Conservation (phyloP, 768 basidiomycete species). For the Boletus sp. region DNA sequence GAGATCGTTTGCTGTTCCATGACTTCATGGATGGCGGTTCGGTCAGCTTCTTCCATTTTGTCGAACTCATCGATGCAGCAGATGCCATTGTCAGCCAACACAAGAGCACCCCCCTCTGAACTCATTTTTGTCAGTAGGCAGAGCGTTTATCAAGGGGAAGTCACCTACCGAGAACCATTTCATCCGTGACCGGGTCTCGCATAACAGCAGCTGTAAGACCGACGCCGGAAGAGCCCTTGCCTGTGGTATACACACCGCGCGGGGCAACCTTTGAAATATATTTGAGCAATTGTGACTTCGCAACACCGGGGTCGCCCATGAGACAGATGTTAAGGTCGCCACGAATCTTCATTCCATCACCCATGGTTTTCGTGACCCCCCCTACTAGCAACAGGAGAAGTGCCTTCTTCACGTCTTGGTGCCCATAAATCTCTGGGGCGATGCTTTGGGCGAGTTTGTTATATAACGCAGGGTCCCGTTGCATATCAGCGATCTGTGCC, state of each 20-base stretch:
- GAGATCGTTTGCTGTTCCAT: constrained; percentile 99
- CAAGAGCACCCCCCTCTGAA: constrained; percentile 97
- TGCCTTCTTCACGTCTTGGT: constrained; percentile 96
- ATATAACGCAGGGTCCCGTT: constrained; percentile 77
- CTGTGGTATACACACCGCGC: constrained; percentile 96
- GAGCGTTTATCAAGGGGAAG: background rate
- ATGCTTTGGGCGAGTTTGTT: constrained; percentile 87
- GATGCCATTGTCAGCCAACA: constrained; percentile 98
- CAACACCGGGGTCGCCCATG: constrained; percentile 99
- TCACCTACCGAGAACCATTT: constrained; percentile 92
- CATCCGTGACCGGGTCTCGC: constrained; percentile 98
- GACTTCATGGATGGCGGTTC: constrained; percentile 99
- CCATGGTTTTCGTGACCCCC: constrained; percentile 91
- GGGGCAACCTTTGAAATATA: constrained; percentile 99
- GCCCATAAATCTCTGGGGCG: constrained; percentile 98
- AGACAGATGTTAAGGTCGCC: constrained; percentile 97
- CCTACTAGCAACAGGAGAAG: constrained; percentile 89
- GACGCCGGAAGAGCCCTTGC: constrained; percentile 97
- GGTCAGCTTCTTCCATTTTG: constrained; percentile 98
- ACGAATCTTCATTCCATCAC: constrained; percentile 98
- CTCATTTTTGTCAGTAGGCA: constrained; percentile 8
- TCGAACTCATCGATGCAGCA: constrained; percentile 99
- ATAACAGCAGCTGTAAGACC: constrained; percentile 99
- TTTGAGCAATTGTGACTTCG: constrained; percentile 95
- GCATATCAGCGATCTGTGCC: constrained; percentile 61